Evolutionary conservation across 148 eudicot genomes (phyloP).

Genomic region (Amaranthus palmeri): DNA sequence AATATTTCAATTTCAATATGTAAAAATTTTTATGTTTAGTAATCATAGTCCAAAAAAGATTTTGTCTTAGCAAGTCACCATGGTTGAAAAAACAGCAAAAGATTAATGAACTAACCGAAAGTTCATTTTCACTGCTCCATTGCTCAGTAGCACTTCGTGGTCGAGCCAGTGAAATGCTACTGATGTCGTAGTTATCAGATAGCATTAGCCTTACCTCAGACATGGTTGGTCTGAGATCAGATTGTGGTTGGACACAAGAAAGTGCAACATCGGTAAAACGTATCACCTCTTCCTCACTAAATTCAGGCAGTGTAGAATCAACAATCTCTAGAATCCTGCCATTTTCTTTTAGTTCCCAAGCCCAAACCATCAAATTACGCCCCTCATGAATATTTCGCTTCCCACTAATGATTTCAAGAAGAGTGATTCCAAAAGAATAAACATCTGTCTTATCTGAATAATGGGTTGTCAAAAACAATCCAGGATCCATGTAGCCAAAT

Average conservation of each 20-base stretch:
- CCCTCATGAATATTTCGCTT: neutral
- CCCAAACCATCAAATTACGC: conserved; percentile 43
- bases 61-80: too few relatives aligned
- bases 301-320: conserved; percentile 42
- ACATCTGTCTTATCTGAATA: conserved; percentile 28
- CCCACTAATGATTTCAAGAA: conserved; percentile 58
- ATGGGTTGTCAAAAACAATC: too few relatives aligned
- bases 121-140: neutral
- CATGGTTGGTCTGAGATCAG: conserved; percentile 51
- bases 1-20: too few relatives aligned
- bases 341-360: conserved; percentile 47
- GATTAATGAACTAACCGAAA: neutral
- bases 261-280: conserved; percentile 49
- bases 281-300: conserved; percentile 35
- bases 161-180: conserved; percentile 25
- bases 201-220: conserved; percentile 56
- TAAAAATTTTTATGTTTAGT: too few relatives aligned
- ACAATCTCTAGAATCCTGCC: conserved; percentile 45
- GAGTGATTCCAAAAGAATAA: conserved; percentile 53
- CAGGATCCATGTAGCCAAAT: neutral
- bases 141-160: conserved; percentile 18
- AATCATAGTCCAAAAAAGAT: too few relatives aligned
- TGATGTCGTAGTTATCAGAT: conserved; percentile 30
- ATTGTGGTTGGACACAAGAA: conserved; percentile 45
- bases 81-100: too few relatives aligned